phyloP scores from a whole-genome alignment of 2,329 filamentous ascomycete genomes.

The Rasamsonia emersonii region DNA sequence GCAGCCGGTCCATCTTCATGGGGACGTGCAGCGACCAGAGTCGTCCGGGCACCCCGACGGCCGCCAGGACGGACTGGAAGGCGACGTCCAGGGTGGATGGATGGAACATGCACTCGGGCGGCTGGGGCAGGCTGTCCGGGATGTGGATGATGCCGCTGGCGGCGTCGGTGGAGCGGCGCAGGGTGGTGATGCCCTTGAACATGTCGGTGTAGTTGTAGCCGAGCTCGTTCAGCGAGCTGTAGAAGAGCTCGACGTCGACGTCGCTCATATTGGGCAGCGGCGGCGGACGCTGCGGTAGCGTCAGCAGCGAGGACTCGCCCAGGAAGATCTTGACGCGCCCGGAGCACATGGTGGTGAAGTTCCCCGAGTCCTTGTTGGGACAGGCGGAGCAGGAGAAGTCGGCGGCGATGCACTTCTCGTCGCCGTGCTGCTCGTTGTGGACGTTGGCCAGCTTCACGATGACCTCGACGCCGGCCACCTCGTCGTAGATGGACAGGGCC shows the following conservation, averaged over 20 bases:
- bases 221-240: constrained; percentile 14
- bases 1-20: constrained; percentile 14
- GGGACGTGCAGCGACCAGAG: constrained; percentile 15
- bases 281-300: background rate
- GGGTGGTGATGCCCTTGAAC: constrained; percentile 13
- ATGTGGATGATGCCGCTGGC: constrained; percentile 13
- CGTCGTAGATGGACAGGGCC: constrained; percentile 16
- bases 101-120: background rate
- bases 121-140: background rate
- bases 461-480: constrained; percentile 8
- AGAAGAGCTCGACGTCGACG: constrained; percentile 17
- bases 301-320: background rate
- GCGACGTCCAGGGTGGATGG: constrained; percentile 1
- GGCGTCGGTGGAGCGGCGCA: constrained; percentile 14
- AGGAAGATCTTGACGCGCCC: too few species aligned
- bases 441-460: background rate
- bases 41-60: constrained; percentile 8
- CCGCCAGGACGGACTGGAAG: background rate
- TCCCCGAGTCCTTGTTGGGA: constrained; percentile 10
- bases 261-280: constrained; percentile 4
- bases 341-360: constrained; percentile 9
- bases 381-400: constrained; percentile 14
- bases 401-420: constrained; percentile 4
- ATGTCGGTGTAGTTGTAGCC: constrained; percentile 19
- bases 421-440: too few species aligned